Evolutionary conservation across 495 filamentous ascomycete species (phyloP).

Genomic region (Penicillium crystallinum): DNA sequence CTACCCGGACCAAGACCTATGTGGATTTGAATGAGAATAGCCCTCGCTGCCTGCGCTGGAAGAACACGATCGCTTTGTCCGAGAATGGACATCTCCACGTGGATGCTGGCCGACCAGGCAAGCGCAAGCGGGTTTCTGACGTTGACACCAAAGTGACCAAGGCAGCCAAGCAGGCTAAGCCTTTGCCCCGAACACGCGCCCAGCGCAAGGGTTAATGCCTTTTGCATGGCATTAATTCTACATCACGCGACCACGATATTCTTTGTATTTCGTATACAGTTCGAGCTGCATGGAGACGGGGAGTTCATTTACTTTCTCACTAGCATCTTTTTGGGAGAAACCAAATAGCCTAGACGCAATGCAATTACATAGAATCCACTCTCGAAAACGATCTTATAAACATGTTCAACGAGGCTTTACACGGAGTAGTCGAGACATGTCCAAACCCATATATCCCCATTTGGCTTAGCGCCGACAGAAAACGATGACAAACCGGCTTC

Average conservation of each 20-base stretch:
- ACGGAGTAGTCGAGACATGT: no score
- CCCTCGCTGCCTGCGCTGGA: constrained; percentile 71
- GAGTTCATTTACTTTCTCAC: constrained; percentile 1
- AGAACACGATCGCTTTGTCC: constrained; percentile 68
- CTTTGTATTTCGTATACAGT: constrained; percentile 22
- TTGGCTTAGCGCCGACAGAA: neutral
- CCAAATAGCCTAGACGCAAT: constrained; percentile 8
- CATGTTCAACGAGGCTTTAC: no score
- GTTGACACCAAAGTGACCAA: constrained; percentile 38
- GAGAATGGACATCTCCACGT: constrained; percentile 81
- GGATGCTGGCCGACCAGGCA: constrained; percentile 62
- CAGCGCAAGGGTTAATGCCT: constrained; percentile 32
- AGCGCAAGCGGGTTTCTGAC: constrained; percentile 51
- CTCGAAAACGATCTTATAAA: no score
- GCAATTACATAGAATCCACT: constrained; percentile 15
- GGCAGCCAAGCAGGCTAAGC: constrained; percentile 43
- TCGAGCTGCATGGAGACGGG: constrained; percentile 14
- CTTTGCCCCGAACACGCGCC: constrained; percentile 42
- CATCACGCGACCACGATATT: constrained; percentile 8
- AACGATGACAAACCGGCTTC: constrained; percentile 22
- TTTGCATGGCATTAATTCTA: neutral
- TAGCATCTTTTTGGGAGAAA: neutral
- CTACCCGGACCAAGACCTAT: constrained; percentile 68
- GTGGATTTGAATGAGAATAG: constrained; percentile 52
- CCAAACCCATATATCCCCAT: no score